Conservation (phyloP, 2,329 filamentous ascomycete genomes). For the Fusarium miscanthi region DNA sequence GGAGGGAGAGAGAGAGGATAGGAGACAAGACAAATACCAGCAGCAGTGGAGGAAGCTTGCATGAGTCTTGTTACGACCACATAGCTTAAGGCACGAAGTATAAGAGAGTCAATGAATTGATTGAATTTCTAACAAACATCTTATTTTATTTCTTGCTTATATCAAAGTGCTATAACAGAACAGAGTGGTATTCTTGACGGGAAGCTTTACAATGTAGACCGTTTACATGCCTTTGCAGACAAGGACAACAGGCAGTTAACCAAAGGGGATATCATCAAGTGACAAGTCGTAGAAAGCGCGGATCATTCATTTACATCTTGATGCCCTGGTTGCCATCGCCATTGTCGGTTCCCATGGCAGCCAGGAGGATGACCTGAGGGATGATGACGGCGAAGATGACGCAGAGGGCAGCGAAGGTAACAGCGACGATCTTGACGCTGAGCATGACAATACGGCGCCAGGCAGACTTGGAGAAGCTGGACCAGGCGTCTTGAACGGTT, state of each 20-base stretch:
- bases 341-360: constrained; percentile 20
- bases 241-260: neutral
- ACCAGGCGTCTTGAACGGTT: constrained; percentile 81
- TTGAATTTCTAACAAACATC: constrained; percentile 30
- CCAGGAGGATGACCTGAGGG: constrained; percentile 61
- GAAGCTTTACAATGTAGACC: constrained; percentile 6
- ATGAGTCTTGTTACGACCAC: constrained; percentile 46
- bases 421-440: constrained; percentile 75
- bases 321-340: constrained; percentile 1
- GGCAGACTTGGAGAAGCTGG: constrained; percentile 77
- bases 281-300: neutral
- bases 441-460: constrained; percentile 80
- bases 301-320: constrained; percentile 15
- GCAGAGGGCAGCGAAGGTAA: constrained; percentile 61
- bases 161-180: neutral
- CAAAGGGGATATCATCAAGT: neutral
- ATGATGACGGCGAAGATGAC: constrained; percentile 61
- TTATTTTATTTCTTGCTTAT: constrained; percentile 19
- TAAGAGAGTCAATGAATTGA: constrained; percentile 41
- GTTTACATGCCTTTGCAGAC: neutral
- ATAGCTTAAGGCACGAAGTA: constrained; percentile 44
- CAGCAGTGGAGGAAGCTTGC: constrained; percentile 36
- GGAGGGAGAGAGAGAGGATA: neutral
- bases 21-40: constrained; percentile 11
- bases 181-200: neutral